Evolutionary conservation across 768 basidiomycete genomes (phyloP).

Genomic region (Chalciporus chontae): DNA sequence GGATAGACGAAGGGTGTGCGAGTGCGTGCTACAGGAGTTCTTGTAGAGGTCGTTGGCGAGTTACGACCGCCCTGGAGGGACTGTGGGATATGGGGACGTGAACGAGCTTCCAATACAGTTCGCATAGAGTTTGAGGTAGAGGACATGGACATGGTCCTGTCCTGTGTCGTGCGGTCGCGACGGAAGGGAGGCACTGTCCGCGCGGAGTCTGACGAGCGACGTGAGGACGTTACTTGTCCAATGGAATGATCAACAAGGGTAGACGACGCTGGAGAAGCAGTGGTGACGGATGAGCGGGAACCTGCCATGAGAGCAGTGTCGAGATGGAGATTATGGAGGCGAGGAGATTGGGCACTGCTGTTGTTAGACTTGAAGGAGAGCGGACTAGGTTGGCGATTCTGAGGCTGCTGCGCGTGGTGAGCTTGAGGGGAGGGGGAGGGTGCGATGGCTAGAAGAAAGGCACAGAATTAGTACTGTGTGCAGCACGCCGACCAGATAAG

Average conservation of each 20-base stretch:
- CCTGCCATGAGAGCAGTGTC: slow-evolving; percentile 46
- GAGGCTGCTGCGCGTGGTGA: slow-evolving; percentile 21
- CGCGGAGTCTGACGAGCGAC: slow-evolving; percentile 71
- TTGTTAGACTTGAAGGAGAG: slow-evolving; percentile 39
- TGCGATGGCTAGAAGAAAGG: slow-evolving; percentile 23
- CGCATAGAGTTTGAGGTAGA: slow-evolving; percentile 52
- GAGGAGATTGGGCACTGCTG: slow-evolving; percentile 32
- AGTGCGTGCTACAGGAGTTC: slow-evolving; percentile 34
- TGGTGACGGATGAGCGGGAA: slow-evolving; percentile 40
- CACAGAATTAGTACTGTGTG: slow-evolving; percentile 25
- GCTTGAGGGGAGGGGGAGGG: slow-evolving; percentile 19
- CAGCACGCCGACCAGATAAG: slow-evolving; percentile 26
- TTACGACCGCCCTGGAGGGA: slow-evolving; percentile 38
- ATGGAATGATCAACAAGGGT: slow-evolving; percentile 35
- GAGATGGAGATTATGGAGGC: slow-evolving; percentile 55
- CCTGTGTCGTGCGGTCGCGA: slow-evolving; percentile 59
- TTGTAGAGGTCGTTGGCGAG: slow-evolving; percentile 35
- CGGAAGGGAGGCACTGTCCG: slow-evolving; percentile 57
- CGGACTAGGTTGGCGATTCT: slow-evolving; percentile 33
- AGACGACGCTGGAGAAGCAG: slow-evolving; percentile 44
- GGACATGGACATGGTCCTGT: slow-evolving; percentile 77
- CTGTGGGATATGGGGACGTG: slow-evolving; percentile 33
- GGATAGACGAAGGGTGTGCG: slow-evolving; percentile 86
- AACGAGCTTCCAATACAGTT: slow-evolving; percentile 38
- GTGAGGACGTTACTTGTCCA: slow-evolving; percentile 25